Evolutionary conservation across 2,329 filamentous ascomycete genomes (phyloP).

Genomic region (Gnomoniopsis smithogilvyi): DNA sequence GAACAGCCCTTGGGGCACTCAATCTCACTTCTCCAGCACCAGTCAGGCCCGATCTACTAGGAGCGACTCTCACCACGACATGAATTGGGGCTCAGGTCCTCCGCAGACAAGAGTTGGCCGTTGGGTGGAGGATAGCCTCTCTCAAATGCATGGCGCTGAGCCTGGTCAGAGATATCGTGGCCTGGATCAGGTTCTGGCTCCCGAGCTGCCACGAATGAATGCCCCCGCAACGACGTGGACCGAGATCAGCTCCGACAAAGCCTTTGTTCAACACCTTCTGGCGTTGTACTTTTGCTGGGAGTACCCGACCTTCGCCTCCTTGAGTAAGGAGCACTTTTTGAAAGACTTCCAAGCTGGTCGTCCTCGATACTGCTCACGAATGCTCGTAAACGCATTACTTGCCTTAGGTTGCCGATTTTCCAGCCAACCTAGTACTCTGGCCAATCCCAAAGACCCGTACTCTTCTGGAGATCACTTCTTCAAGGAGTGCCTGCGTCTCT

Average conservation of each 20-base stretch:
- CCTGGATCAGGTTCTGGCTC: constrained; percentile 47
- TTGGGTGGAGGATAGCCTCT: constrained; percentile 40
- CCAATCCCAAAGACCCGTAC: constrained; percentile 58
- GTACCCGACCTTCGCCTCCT: constrained; percentile 70
- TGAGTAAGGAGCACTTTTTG: constrained; percentile 69
- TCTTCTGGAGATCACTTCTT: constrained; percentile 74
- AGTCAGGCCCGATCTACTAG: constrained; percentile 44
- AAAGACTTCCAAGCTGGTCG: constrained; percentile 60
- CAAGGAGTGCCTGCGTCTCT: constrained; percentile 61
- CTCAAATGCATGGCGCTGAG: constrained; percentile 6
- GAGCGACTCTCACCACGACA: constrained; percentile 46
- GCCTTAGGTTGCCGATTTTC: constrained; percentile 69
- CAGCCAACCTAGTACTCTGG: constrained; percentile 59
- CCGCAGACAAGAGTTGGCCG: constrained; percentile 45
- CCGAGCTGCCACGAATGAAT: constrained; percentile 41
- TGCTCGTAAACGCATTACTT: constrained; percentile 63
- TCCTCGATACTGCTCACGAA: constrained; percentile 63
- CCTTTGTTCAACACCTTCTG: constrained; percentile 61
- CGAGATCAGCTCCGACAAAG: constrained; percentile 52
- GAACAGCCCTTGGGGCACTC: constrained; percentile 42
- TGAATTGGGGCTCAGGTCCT: constrained; percentile 40
- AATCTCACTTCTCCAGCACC: constrained; percentile 36
- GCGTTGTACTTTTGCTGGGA: constrained; percentile 72
- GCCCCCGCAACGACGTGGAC: constrained; percentile 54
- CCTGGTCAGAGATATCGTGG: constrained; percentile 34